These are phyloP conservation scores for Suhomyces bokatorum DNA, from an alignment of 1,139 yeast genomes.

Conservation along the genomic window DNA sequence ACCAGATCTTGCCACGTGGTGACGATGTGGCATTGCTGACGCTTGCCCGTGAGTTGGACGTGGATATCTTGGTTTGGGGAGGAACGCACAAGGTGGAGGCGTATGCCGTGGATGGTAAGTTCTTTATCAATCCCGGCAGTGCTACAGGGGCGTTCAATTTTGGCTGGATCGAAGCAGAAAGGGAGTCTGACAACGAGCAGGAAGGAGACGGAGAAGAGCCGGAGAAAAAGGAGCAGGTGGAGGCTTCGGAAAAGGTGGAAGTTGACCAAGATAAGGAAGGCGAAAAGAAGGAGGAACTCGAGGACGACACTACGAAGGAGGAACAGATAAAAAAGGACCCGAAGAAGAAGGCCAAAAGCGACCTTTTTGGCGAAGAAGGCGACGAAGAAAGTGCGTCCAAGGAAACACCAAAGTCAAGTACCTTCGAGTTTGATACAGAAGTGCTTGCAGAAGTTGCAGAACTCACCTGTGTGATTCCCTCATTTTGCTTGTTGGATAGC, in stretches of 20 bases:
- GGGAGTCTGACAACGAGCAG: constrained; percentile 29
- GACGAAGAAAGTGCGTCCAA: constrained; percentile 10
- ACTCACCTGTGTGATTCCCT: constrained; percentile 55
- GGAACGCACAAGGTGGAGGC: constrained; percentile 94
- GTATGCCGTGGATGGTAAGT: constrained; percentile 86
- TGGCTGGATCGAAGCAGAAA: constrained; percentile 46
- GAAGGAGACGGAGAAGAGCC: constrained; percentile 19
- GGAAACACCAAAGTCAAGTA: constrained; percentile 9
- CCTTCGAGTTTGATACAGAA: constrained; percentile 17
- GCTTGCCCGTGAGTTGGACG: constrained; percentile 88
- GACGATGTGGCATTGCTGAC: constrained; percentile 84
- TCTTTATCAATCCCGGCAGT: constrained; percentile 93
- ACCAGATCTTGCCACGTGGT: constrained; percentile 76
- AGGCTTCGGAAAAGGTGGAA: constrained; percentile 10
- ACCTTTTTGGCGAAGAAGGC: constrained; percentile 12
- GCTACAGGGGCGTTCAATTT: constrained; percentile 87
- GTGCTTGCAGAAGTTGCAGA: constrained; percentile 19
- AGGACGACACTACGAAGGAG: background rate
- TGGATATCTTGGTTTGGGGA: constrained; percentile 93
- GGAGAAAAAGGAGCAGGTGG: constrained; percentile 20
- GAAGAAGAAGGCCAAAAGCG: constrained; percentile 7
- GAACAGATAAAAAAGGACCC: background rate
- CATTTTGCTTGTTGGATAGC: constrained; percentile 84
- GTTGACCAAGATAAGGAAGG: constrained; percentile 2
- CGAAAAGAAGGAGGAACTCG: background rate